These are phyloP conservation scores for Leishmania braziliensis DNA, from an alignment of 208 protist genomes.

Conservation along the genomic window DNA sequence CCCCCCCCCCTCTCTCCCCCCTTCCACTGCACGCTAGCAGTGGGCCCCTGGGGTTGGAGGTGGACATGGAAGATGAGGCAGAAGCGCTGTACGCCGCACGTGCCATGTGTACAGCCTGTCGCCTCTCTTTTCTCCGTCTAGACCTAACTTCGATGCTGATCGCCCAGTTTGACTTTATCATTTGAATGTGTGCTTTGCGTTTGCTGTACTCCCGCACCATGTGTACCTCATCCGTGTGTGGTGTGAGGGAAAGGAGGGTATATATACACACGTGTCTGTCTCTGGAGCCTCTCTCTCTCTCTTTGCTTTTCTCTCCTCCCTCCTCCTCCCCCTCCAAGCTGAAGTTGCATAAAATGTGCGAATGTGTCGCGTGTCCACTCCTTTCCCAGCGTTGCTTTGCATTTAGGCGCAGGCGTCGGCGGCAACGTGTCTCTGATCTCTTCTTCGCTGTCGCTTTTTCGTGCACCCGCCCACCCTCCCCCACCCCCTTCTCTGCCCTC, in stretches of 20 bases:
- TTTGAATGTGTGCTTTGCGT: not conserved
- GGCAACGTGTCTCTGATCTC: not conserved
- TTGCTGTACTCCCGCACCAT: not conserved
- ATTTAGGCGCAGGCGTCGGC: not conserved
- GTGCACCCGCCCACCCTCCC: not conserved
- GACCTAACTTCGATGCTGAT: no score
- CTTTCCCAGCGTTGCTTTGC: not conserved
- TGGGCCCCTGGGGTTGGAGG: not conserved
- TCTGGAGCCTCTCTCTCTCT: not conserved
- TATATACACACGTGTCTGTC: not conserved
- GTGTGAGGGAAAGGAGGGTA: no score
- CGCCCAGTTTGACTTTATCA: no score
- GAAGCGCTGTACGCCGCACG: no score
- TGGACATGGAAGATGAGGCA: not conserved
- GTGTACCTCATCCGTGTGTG: not conserved
- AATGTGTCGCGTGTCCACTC: not conserved
- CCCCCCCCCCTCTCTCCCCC: not conserved
- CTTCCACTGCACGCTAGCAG: not conserved
- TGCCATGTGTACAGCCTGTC: no score
- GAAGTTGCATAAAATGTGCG: not conserved
- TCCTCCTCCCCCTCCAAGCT: not conserved
- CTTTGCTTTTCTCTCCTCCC: not conserved
- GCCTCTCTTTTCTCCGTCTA: not conserved
- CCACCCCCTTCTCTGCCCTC: not conserved
- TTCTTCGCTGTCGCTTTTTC: not conserved